A percentile compares a stretch with the other conserved stretches of the same genome.
Conservation (phyloP, 108 stramenopile species). For the Discostella pseudostelligera region DNA sequence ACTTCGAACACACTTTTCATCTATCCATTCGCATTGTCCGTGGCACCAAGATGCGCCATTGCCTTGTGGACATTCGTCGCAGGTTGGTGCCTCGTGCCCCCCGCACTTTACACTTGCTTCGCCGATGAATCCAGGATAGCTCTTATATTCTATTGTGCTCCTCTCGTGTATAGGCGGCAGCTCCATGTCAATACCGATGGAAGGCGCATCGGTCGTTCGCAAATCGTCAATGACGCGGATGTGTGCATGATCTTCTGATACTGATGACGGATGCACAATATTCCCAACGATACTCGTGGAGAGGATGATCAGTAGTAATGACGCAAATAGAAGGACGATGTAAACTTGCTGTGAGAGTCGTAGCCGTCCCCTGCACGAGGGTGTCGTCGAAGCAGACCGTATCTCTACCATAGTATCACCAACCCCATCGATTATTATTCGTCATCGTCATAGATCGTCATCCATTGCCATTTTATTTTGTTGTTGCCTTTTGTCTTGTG, state of each 20-base stretch:
- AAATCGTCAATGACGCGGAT: too few species aligned
- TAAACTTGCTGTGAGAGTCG: too few species aligned
- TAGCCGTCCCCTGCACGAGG: too few species aligned
- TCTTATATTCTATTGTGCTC: neutral
- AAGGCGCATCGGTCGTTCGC: too few species aligned
- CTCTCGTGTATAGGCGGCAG: neutral
- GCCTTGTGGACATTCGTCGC: conserved; percentile 42
- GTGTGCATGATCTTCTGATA: conserved; percentile 1
- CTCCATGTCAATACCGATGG: too few species aligned
- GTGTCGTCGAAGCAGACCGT: too few species aligned
- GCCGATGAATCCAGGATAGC: conserved; percentile 29
- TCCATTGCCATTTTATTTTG: too few species aligned
- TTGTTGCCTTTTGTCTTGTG: too few species aligned
- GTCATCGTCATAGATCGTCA: neutral
- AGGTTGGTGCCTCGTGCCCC: conserved; percentile 39
- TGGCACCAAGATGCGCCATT: conserved; percentile 46
- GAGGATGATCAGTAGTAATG: neutral
- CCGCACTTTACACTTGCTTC: conserved; percentile 26
- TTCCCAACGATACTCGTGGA: conserved; percentile 5
- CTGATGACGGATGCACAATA: conserved; percentile 4
- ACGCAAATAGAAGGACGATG: too few species aligned
- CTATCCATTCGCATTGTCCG: conserved; percentile 41
- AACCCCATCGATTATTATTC: too few species aligned
- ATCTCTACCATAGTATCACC: too few species aligned
- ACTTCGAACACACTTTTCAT: conserved; percentile 17